phyloP scores from a whole-genome alignment of 164 flowering plant species.

The Chloranthus sessilifolius region DNA sequence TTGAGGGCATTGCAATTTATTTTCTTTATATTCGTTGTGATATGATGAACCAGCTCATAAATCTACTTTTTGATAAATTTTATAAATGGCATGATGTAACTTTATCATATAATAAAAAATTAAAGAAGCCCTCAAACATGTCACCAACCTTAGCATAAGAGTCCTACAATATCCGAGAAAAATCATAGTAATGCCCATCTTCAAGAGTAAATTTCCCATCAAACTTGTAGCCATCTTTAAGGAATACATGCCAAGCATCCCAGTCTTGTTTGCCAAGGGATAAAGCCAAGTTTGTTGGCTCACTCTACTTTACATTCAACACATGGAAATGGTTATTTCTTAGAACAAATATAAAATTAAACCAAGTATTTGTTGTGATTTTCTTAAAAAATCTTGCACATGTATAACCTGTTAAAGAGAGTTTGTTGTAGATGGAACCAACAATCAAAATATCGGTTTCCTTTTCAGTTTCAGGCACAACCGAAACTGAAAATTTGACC shows the following conservation, averaged over 20 bases:
- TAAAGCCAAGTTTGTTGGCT: constrained; percentile 64
- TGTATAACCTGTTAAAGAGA: too few species aligned
- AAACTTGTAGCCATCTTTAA: constrained; percentile 79
- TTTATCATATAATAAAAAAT: not conserved
- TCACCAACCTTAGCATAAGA: constrained; percentile 83
- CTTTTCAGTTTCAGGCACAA: too few species aligned
- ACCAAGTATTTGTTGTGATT: too few species aligned
- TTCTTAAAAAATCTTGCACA: too few species aligned
- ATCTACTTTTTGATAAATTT: too few species aligned
- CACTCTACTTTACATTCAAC: constrained; percentile 51
- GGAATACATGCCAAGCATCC: constrained; percentile 86
- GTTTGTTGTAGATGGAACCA: too few species aligned
- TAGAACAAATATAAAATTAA: too few species aligned
- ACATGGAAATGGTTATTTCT: not conserved
- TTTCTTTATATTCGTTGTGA: too few species aligned
- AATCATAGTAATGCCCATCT: constrained; percentile 69
- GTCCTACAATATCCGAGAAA: constrained; percentile 65
- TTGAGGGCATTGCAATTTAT: too few species aligned
- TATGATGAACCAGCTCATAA: too few species aligned
- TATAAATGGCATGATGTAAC: not conserved
- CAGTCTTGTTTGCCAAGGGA: constrained; percentile 68
- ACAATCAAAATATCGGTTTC: too few species aligned
- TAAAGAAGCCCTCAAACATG: not conserved
- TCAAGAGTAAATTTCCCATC: constrained; percentile 70
- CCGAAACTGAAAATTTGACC: too few species aligned